Base-by-base conservation (phyloP, 805 yeast genomes). In the Danielia reshetovae region DNA sequence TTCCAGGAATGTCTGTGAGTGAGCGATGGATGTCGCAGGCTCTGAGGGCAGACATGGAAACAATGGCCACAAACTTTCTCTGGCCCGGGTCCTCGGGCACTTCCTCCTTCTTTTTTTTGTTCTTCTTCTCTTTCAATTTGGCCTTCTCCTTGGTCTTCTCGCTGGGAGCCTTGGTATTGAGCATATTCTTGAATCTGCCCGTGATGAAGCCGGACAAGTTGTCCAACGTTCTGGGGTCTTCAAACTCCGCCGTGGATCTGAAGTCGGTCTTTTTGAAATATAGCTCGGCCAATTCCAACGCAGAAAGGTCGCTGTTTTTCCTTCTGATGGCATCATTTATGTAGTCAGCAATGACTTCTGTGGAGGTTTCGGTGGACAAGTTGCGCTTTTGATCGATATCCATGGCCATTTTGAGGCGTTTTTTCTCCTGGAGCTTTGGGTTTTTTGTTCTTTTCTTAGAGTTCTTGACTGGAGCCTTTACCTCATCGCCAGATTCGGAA, bases 1-100 rank as follows among this genome's bases (percentile, higher is more conserved):
- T 74, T 8, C 76, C 71, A 25, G 65, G 48, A n/a, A 66, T 39
- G 36, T 49, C 70, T 54, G 59, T 68, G 35, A 74, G 57, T 1
- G 84, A 77, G 45, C 95, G 73, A 52, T 75, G 81, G 2, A 87
- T 71, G 49, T 89, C 96, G 51, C 96, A 90, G 2, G 87, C 93
- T 46, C 97, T 72, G 16, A 87, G 65, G 8, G 95, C 93, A 0
- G 95, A 85, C 68, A 83, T 73, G 0, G 89, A 72, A 11, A 82
- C 49, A 2, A 81, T 59, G 11, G 81, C 58, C 43, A 77, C 54
- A 59, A 72, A 63, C 35, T 72, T 70, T 18, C 72, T 57, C 21
- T 60, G 66, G 11, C 49, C 45, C 1, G 32, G 22, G 15, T 34
- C 33, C 5, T 19, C 6, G 16, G 26, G 17, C 3, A 4, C 30